A percentile compares a stretch with the other conserved stretches of the same genome.
These are phyloP conservation scores for Oryza glaberrima DNA, from an alignment of 176 grass and related monocot genomes.

Conservation along the genomic window DNA sequence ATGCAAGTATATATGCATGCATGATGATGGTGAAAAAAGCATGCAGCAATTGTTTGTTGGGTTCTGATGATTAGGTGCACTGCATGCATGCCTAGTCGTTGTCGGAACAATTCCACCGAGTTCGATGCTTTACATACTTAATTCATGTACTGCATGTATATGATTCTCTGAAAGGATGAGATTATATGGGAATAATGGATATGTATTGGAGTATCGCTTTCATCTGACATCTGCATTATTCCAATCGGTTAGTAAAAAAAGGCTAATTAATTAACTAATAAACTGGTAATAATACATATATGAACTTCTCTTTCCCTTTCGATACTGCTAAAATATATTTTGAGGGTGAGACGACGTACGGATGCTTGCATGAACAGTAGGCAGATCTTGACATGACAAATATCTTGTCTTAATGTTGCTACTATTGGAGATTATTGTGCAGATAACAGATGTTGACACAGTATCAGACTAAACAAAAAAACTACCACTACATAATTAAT, in stretches of 20 bases:
- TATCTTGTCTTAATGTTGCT: not conserved
- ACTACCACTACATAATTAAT: not conserved
- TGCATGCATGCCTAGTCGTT: not conserved
- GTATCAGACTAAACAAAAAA: not conserved
- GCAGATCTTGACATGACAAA: constrained; percentile 24
- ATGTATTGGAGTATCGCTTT: constrained; percentile 13
- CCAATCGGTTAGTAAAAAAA: not conserved
- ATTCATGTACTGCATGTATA: not conserved
- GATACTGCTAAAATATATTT: not conserved
- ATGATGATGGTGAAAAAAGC: not conserved
- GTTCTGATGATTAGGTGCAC: constrained; percentile 27
- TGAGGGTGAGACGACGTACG: not conserved
- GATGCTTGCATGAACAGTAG: not conserved
- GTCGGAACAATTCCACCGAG: constrained; percentile 37
- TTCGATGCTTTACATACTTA: constrained; percentile 15
- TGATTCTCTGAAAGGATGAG: constrained; percentile 12
- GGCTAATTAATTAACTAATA: not conserved
- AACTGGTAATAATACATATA: not conserved
- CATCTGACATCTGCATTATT: not conserved
- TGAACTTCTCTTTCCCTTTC: constrained; percentile 6
- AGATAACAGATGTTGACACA: not conserved
- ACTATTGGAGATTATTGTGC: not conserved
- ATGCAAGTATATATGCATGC: too few species aligned
- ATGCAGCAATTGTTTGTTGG: not conserved
- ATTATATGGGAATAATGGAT: constrained; percentile 6